Evolutionary conservation across 352 stramenopile species (phyloP), one percentile per base, ranked within the genome.

Genomic region (Achlya hypogyna): DNA sequence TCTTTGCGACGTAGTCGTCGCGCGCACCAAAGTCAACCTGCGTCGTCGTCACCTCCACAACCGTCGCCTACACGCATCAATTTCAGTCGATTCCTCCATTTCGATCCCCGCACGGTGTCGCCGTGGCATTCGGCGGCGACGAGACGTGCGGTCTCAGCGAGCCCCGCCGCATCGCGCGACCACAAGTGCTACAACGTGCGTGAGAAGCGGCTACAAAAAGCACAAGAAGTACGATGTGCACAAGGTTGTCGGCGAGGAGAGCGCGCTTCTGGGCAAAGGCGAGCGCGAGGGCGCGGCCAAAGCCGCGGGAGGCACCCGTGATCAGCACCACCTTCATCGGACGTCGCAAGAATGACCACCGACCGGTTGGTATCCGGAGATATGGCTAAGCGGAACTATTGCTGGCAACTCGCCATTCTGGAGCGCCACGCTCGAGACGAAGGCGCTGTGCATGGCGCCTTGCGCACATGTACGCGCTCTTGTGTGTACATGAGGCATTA

Each of bases 241-340:
- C 35, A 60, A 76, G 59, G n/a, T 73, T 60, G 0, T 34, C 23
- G 9, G 64, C 49, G n/a, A 79, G 10, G 45, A 47, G 18, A 22
- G 64, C 38, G 47, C 51, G 62, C 43, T 78, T 54, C 25, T 74
- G 71, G 56, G 74, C 75, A 63, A 92, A 91, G 63, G 89, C 81
- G 18, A 91, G 67, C 20, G 83, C 76, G 23, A 96, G 72, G 66
- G 73, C 82, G 20, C 81, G 78, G 3, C 88, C 88, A 69, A 93
- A 95, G 73, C 86, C 81, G n/a, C 83, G 75, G 62, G 81, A 93
- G n/a, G 86, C 86, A 27, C 88, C 88, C 0, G 88, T 95, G 25
- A 96, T 69, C 42, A 96, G 58, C 22, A 94, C 77, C 5, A 73
- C 75, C 49, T 32, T 69, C 63, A 65, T 54, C 6, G 34, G 34